phyloP scores from a whole-genome alignment of 768 basidiomycete genomes.

The Daedalea quercina region DNA sequence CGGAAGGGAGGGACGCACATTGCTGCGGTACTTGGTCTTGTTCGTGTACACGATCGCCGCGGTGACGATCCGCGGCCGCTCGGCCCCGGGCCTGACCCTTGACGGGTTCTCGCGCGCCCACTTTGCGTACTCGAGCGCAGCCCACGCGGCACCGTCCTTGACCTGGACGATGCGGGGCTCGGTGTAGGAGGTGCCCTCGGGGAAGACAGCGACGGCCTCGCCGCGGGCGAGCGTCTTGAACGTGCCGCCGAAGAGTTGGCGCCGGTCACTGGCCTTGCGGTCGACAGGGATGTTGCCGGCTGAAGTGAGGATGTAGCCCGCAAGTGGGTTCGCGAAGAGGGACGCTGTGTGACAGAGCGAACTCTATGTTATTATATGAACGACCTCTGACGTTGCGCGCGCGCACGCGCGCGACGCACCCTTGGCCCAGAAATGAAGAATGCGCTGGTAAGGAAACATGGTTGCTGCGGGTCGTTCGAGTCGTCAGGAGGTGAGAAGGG shows the following conservation, averaged over 20 bases:
- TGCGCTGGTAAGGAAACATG: conserved; percentile 74
- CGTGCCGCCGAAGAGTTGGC: conserved; percentile 81
- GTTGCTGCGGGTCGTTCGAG: conserved; percentile 36
- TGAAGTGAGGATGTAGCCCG: conserved; percentile 69
- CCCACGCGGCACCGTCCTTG: conserved; percentile 93
- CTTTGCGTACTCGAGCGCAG: conserved; percentile 85
- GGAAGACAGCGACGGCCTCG: conserved; percentile 86
- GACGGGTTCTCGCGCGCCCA: conserved; percentile 60
- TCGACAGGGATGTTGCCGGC: conserved; percentile 99
- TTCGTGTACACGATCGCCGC: conserved; percentile 91
- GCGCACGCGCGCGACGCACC: conserved; percentile 36
- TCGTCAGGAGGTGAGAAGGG: conserved; percentile 2
- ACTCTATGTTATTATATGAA: not conserved
- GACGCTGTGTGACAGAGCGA: conserved; percentile 37
- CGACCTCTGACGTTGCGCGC: too few relatives aligned
- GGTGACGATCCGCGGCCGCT: conserved; percentile 66
- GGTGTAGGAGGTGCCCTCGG: conserved; percentile 91
- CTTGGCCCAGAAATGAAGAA: conserved; percentile 94
- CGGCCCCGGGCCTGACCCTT: conserved; percentile 24
- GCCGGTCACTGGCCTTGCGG: conserved; percentile 88
- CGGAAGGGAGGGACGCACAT: conserved; percentile 66
- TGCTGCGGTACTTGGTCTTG: conserved; percentile 91
- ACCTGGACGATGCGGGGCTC: conserved; percentile 90
- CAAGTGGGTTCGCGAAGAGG: conserved; percentile 74
- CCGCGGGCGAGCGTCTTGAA: conserved; percentile 80